Evolutionary conservation across 768 basidiomycete species (phyloP).

Genomic region (Mycena haematopus): DNA sequence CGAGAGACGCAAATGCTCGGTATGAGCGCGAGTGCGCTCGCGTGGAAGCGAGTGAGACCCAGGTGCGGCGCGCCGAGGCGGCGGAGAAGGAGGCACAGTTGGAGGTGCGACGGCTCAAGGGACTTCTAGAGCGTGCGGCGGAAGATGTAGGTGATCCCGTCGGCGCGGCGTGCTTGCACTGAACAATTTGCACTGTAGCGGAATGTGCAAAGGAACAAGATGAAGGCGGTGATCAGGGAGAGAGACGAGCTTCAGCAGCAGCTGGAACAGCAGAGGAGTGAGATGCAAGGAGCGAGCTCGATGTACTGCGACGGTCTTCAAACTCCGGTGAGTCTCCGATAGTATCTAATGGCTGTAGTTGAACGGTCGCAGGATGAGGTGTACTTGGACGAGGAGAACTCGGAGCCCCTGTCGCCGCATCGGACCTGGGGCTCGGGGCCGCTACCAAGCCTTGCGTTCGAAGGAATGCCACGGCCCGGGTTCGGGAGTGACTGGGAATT

Average conservation of each 20-base stretch:
- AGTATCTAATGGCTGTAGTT: not conserved
- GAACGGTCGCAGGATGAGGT: conserved; percentile 10
- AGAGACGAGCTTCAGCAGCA: conserved; percentile 24
- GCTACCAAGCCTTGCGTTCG: conserved; percentile 29
- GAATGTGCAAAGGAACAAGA: conserved; percentile 33
- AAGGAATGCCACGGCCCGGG: conserved; percentile 47
- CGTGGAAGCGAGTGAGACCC: conserved; percentile 37
- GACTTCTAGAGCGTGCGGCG: conserved; percentile 38
- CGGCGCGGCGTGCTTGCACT: not conserved
- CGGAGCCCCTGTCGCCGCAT: conserved; percentile 1
- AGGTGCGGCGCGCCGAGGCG: conserved; percentile 36
- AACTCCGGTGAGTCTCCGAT: conserved; percentile 11
- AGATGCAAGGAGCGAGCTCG: conserved; percentile 4
- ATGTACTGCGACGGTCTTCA: conserved; percentile 7
- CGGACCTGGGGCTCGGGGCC: not conserved
- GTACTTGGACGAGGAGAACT: conserved; percentile 1
- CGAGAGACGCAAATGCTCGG: conserved; percentile 10
- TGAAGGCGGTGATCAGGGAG: conserved; percentile 32
- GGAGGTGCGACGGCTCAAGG: conserved; percentile 39
- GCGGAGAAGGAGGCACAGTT: conserved; percentile 36
- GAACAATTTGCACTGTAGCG: conserved; percentile 27
- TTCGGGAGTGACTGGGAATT: conserved; percentile 48
- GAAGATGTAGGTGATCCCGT: conserved; percentile 33
- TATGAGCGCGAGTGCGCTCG: conserved; percentile 38
- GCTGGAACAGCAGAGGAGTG: conserved; percentile 22